Conservation (phyloP, 2,329 filamentous ascomycete species). For the Neonectria ditissima region DNA sequence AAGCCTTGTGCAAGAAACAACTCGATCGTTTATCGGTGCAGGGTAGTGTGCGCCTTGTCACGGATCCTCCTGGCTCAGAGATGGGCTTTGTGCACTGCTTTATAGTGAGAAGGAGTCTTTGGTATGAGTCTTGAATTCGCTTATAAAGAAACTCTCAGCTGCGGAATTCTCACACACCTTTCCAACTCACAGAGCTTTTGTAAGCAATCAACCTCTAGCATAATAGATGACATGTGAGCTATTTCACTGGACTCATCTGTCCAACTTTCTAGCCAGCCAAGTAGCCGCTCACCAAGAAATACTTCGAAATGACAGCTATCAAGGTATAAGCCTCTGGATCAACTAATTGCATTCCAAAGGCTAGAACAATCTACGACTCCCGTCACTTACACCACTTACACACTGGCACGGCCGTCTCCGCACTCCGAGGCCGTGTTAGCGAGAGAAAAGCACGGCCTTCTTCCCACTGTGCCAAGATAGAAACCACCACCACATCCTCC, state of each 20-base stretch:
- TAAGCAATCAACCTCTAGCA: background rate
- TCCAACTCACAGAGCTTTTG: background rate
- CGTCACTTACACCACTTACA: constrained; percentile 77
- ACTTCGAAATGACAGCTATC: background rate
- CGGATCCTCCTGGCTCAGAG: background rate
- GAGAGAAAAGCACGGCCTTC: constrained; percentile 46
- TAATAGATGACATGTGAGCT: background rate
- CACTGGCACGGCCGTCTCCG: constrained; percentile 73
- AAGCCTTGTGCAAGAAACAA: background rate
- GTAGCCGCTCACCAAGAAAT: too few species aligned
- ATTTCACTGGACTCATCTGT: too few species aligned
- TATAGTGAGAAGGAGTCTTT: background rate
- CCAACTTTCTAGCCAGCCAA: too few species aligned
- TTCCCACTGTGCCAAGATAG: constrained; percentile 16
- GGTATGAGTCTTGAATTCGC: background rate
- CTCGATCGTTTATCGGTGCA: background rate
- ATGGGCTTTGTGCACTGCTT: background rate
- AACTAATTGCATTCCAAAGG: background rate
- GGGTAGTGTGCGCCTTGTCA: background rate
- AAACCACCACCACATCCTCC: background rate
- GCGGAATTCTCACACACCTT: background rate
- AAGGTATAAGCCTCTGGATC: background rate
- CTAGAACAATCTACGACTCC: background rate
- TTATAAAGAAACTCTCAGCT: background rate
- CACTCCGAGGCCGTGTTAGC: constrained; percentile 47